A percentile compares a stretch with the other conserved stretches of the same genome.
These are phyloP conservation scores for Claviceps pazoutovae DNA, from an alignment of 2,329 filamentous ascomycete genomes.

Conservation along the genomic window DNA sequence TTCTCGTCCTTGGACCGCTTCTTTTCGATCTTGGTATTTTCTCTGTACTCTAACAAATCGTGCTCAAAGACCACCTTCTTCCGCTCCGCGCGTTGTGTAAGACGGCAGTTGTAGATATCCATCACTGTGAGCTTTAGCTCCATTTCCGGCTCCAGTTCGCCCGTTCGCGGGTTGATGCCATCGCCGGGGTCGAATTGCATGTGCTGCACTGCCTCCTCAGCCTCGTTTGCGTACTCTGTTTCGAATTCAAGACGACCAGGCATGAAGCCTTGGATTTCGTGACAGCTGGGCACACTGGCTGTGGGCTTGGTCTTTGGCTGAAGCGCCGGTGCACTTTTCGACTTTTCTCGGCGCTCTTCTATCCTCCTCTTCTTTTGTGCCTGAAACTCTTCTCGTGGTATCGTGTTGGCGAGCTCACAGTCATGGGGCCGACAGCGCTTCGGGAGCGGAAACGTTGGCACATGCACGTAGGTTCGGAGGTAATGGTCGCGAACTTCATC, in stretches of 20 bases:
- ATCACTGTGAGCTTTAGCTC: conserved; percentile 96
- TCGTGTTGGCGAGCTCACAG: conserved; percentile 60
- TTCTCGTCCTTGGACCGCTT: conserved; percentile 91
- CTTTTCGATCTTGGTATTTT: conserved; percentile 82
- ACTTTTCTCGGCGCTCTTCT: conserved; percentile 76
- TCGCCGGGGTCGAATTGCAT: conserved; percentile 98
- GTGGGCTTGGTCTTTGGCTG: conserved; percentile 93
- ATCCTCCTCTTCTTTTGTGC: conserved; percentile 84
- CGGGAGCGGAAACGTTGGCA: conserved; percentile 71
- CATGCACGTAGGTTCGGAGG: conserved; percentile 73
- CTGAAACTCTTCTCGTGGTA: conserved; percentile 87
- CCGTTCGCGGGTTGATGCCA: conserved; percentile 71
- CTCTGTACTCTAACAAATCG: conserved; percentile 80
- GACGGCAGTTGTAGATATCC: conserved; percentile 89
- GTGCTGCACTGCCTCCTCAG: conserved; percentile 92
- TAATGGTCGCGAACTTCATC: conserved; percentile 96
- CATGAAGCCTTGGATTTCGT: conserved; percentile 98
- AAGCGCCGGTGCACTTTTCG: conserved; percentile 68
- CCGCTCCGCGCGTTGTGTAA: conserved; percentile 81
- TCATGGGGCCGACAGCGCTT: conserved; percentile 74
- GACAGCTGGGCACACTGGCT: conserved; percentile 85
- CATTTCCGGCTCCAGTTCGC: conserved; percentile 86
- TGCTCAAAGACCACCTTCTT: conserved; percentile 98
- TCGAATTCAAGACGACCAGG: conserved; percentile 94
- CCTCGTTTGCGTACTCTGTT: conserved; percentile 94